Percentiles rank a stretch among this genome's conserved stretches.
These are phyloP conservation scores for Mycena capillaripes DNA, from an alignment of 768 basidiomycete genomes.

Conservation along the genomic window DNA sequence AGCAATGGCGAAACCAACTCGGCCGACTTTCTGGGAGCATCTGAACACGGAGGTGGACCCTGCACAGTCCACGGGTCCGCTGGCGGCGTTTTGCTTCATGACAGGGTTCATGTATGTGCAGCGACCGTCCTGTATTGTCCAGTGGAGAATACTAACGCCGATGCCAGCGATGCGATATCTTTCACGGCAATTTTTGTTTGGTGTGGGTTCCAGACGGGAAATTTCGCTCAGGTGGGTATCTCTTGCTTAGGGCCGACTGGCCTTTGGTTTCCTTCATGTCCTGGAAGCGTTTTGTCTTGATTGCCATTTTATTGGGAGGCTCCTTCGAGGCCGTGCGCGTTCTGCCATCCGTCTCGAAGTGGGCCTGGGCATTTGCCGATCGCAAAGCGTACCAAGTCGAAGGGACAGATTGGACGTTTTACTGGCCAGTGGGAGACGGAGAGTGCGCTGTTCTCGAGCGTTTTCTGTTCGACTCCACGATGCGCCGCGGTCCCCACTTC, in stretches of 20 bases:
- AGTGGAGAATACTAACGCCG: not conserved
- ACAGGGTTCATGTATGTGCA: conserved; percentile 79
- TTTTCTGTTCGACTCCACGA: too few relatives aligned
- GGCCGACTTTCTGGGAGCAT: conserved; percentile 52
- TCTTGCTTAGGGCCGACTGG: not conserved
- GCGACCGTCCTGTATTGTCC: conserved; percentile 6
- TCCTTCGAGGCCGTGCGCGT: too few relatives aligned
- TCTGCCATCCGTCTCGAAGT: too few relatives aligned
- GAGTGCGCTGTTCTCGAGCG: too few relatives aligned
- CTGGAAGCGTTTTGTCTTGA: too few relatives aligned
- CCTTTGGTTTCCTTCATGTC: not conserved
- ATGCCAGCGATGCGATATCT: conserved; percentile 72
- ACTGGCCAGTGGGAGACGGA: too few relatives aligned
- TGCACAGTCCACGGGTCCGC: conserved; percentile 61
- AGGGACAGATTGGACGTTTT: too few relatives aligned
- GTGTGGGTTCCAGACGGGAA: conserved; percentile 90
- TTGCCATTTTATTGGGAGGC: too few relatives aligned
- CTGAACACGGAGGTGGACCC: conserved; percentile 67
- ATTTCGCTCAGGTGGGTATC: conserved; percentile 71
- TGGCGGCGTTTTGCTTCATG: conserved; percentile 83
- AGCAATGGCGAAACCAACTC: conserved; percentile 7
- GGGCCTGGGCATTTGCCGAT: not conserved
- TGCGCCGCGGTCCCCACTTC: too few relatives aligned
- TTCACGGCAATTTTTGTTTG: conserved; percentile 88
- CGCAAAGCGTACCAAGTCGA: too few relatives aligned